These are phyloP conservation scores for Neurospora cerealis DNA, from an alignment of 495 filamentous ascomycete species.

Conservation along the genomic window DNA sequence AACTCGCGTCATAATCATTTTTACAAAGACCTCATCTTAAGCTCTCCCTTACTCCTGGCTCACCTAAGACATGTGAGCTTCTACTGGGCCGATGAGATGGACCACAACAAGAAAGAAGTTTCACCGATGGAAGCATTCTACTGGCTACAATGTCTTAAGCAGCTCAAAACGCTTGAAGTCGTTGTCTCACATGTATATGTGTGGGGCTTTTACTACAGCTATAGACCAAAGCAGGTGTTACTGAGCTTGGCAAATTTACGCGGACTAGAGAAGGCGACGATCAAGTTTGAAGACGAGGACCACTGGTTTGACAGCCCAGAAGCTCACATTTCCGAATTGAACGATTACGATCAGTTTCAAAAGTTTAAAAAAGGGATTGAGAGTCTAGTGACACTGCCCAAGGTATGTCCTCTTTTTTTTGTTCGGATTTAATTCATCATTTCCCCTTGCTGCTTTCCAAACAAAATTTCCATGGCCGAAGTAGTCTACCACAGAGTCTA, in stretches of 20 bases:
- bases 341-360: no score
- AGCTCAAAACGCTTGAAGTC: neutral
- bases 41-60: neutral
- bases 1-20: rapidly evolving
- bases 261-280: neutral
- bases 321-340: no score
- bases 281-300: no score
- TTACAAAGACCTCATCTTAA: neutral
- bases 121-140: neutral
- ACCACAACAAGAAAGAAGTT: neutral
- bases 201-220: no score
- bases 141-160: neutral
- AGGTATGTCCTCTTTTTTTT: neutral
- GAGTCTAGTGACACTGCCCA: neutral
- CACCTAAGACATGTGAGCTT: neutral
- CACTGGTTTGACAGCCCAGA: no score
- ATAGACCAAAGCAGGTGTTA: neutral
- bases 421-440: no score
- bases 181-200: no score
- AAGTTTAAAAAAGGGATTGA: neutral
- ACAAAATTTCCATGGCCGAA: neutral
- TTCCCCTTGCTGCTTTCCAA: neutral
- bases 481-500: neutral
- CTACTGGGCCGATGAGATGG: neutral
- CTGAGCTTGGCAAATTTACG: neutral